Percentiles rank a stretch among this genome's conserved stretches.
These are phyloP conservation scores for Durusdinium trenchii DNA, from an alignment of 73 alveolate genomes.

Conservation along the genomic window DNA sequence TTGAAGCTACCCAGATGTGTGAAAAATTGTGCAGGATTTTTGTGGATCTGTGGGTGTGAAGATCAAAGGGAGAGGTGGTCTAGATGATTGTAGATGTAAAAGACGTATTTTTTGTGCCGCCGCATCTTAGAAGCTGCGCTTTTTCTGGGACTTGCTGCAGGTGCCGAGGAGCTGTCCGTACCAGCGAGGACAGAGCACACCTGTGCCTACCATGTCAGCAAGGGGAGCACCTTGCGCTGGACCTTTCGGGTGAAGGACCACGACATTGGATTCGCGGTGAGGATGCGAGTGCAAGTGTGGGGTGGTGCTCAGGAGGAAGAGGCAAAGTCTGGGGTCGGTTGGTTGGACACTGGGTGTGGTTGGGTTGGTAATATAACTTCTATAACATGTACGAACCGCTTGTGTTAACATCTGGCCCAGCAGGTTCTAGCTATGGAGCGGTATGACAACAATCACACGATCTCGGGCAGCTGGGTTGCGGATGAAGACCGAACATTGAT, in stretches of 20 bases:
- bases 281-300: conserved; percentile 93
- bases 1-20: too few relatives aligned
- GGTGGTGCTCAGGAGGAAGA: conserved; percentile 90
- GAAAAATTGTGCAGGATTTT: too few relatives aligned
- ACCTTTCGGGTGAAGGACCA: conserved; percentile 87
- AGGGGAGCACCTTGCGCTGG: conserved; percentile 90
- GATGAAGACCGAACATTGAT: conserved; percentile 83
- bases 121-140: background rate
- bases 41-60: too few relatives aligned
- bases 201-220: conserved; percentile 80
- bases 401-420: background rate
- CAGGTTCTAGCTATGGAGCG: conserved; percentile 86
- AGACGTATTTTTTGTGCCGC: too few relatives aligned
- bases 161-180: conserved; percentile 80
- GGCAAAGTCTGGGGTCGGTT: background rate
- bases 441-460: conserved; percentile 85
- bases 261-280: conserved; percentile 93
- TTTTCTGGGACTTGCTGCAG: background rate
- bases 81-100: too few relatives aligned
- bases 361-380: background rate
- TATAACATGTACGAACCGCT: background rate
- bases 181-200: conserved; percentile 95
- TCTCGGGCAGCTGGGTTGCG: conserved; percentile 92
- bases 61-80: too few relatives aligned
- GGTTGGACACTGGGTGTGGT: background rate